These are phyloP conservation scores for Diutina sp. DNA, from an alignment of 1,139 yeast genomes.

Conservation along the genomic window DNA sequence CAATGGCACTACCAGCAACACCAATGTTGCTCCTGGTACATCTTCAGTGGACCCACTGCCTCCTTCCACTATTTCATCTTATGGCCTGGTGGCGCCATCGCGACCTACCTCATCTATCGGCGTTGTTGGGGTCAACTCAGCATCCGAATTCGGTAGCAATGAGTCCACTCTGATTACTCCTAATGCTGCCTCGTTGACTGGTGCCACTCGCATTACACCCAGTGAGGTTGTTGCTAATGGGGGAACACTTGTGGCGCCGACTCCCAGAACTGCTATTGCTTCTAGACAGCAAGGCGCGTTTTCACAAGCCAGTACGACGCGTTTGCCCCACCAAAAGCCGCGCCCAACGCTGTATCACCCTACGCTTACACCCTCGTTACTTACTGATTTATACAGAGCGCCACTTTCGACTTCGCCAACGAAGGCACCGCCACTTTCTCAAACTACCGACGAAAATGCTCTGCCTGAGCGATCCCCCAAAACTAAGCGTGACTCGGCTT, in stretches of 20 bases:
- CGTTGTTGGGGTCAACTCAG: not conserved
- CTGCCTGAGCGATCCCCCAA: slow-evolving; percentile 7
- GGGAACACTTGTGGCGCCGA: not conserved
- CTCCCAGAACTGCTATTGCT: not conserved
- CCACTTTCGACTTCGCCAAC: not conserved
- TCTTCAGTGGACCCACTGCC: not conserved
- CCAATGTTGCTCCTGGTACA: no score
- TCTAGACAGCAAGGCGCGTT: not conserved
- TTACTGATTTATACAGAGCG: not conserved
- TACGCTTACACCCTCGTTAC: slow-evolving; percentile 21
- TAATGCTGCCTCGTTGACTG: not conserved
- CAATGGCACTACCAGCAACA: no score
- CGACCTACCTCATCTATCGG: not conserved
- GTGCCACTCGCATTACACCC: not conserved
- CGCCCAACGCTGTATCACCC: slow-evolving; percentile 80
- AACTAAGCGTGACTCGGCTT: slow-evolving; percentile 27
- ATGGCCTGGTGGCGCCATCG: not conserved
- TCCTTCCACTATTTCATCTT: not conserved
- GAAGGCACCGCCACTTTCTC: slow-evolving; percentile 1
- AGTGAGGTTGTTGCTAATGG: not conserved
- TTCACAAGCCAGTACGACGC: not conserved
- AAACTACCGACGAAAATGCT: slow-evolving; percentile 2
- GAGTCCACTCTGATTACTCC: not conserved
- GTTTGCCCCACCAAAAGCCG: slow-evolving; percentile 33
- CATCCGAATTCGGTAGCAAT: not conserved